These are phyloP conservation scores for Arachnomyces sp. DNA, from an alignment of 2,329 filamentous ascomycete genomes.

Conservation along the genomic window DNA sequence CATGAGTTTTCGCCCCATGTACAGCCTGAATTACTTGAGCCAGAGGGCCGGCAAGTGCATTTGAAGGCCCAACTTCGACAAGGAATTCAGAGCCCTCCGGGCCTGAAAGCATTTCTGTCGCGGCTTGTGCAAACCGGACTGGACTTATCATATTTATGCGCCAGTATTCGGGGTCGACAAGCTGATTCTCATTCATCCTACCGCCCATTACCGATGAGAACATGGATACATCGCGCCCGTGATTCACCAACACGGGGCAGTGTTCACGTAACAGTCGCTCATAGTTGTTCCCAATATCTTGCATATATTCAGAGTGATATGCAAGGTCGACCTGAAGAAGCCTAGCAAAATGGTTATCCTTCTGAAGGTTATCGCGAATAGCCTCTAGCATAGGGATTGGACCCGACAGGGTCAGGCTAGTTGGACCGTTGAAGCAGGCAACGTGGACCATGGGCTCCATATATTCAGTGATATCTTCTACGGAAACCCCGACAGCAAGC, in stretches of 20 bases:
- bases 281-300: slow-evolving; percentile 1
- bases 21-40: slow-evolving; percentile 10
- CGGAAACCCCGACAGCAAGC: slow-evolving; percentile 5
- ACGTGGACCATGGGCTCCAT: slow-evolving; percentile 5
- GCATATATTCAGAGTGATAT: slow-evolving; percentile 8
- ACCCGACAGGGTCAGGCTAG: slow-evolving; percentile 6
- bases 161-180: slow-evolving; percentile 2
- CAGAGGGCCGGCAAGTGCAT: slow-evolving; percentile 13
- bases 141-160: slow-evolving; percentile 1
- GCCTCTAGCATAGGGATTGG: background rate
- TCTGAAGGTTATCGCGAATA: slow-evolving; percentile 4
- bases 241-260: too few relatives aligned
- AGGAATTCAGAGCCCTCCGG: slow-evolving; percentile 5
- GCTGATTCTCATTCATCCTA: background rate
- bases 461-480: background rate
- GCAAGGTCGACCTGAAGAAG: slow-evolving; percentile 2
- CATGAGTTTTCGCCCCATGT: background rate
- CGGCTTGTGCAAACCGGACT: slow-evolving; percentile 1
- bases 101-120: background rate
- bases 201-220: background rate
- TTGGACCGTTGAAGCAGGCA: slow-evolving; percentile 5
- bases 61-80: slow-evolving; percentile 16
- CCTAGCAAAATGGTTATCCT: slow-evolving; percentile 4
- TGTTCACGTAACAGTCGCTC: background rate
- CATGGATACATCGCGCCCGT: background rate